These are phyloP conservation scores for Saccharomycopsis fodiens DNA, from an alignment of 805 yeast species.

Conservation along the genomic window DNA sequence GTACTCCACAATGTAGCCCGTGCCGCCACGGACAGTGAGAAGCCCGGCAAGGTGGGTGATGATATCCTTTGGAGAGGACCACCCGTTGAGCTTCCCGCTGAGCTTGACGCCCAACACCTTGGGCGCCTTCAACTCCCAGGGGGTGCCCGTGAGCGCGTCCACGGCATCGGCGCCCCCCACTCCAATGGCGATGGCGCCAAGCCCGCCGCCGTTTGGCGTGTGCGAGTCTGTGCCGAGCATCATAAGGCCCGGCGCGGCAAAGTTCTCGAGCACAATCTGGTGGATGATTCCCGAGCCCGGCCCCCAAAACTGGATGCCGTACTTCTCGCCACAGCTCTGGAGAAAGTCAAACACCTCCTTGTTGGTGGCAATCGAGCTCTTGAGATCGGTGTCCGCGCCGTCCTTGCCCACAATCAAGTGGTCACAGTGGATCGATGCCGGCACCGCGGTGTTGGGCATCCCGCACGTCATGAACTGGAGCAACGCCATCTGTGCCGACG, in stretches of 20 bases:
- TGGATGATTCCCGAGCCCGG: constrained; percentile 98
- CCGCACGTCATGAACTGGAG: constrained; percentile 96
- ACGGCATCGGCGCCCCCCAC: constrained; percentile 99
- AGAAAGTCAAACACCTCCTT: constrained; percentile 93
- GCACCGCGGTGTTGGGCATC: constrained; percentile 84
- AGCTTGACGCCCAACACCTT: constrained; percentile 90
- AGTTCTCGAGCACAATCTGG: constrained; percentile 93
- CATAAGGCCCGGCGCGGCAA: constrained; percentile 95
- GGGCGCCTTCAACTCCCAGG: constrained; percentile 99
- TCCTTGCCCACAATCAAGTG: constrained; percentile 94
- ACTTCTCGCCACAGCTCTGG: constrained; percentile 84
- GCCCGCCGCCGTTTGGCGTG: constrained; percentile 98
- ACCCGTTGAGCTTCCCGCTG: constrained; percentile 85
- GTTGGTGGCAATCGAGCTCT: constrained; percentile 80
- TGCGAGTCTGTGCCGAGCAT: constrained; percentile 96
- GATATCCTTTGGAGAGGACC: constrained; percentile 97
- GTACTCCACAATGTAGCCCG: constrained; percentile 94
- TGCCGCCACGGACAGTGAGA: constrained; percentile 96
- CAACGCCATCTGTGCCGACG: constrained; percentile 97
- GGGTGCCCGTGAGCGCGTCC: constrained; percentile 86
- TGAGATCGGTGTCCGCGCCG: constrained; percentile 82
- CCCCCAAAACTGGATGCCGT: constrained; percentile 97
- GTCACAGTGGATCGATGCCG: constrained; percentile 96
- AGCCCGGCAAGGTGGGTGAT: constrained; percentile 89
- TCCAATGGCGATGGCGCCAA: constrained; percentile 96